Percentiles rank a stretch among this genome's conserved stretches.
These are phyloP conservation scores for Sextonia rubra DNA, from an alignment of 164 flowering plant genomes.

Conservation along the genomic window DNA sequence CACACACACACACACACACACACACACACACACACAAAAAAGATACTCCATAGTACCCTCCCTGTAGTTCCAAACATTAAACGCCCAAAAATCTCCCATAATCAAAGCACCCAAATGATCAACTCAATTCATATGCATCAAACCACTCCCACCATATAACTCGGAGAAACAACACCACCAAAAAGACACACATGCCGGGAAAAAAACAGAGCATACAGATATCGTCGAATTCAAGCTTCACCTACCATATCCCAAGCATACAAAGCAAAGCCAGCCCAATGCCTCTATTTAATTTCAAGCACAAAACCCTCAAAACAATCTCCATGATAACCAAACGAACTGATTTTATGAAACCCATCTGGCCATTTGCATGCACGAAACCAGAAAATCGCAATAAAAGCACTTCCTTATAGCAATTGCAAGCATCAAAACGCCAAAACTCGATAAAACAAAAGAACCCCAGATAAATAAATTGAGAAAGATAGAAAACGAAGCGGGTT, in stretches of 20 bases:
- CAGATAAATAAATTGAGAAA: not conserved
- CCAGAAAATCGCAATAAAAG: not conserved
- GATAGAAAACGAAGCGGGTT: not conserved
- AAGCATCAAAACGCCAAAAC: slow-evolving; percentile 1
- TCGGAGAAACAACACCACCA: not conserved
- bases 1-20: too few species aligned
- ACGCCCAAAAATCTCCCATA: too few species aligned
- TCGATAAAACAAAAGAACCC: not conserved
- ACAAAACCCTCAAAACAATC: not conserved
- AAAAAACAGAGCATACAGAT: not conserved
- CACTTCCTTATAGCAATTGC: not conserved
- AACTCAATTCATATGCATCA: too few species aligned
- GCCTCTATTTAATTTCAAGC: not conserved
- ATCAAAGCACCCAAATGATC: too few species aligned
- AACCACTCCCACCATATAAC: not conserved
- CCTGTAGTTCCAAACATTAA: too few species aligned
- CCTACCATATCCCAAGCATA: not conserved
- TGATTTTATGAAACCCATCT: too few species aligned
- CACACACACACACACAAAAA: too few species aligned
- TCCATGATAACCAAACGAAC: too few species aligned
- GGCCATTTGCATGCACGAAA: too few species aligned
- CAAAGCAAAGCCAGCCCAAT: not conserved
- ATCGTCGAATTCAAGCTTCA: not conserved
- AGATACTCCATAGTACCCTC: too few species aligned
- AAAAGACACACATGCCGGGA: too few species aligned